These are phyloP conservation scores for Naematelia encephala DNA, from an alignment of 768 basidiomycete species.

Conservation along the genomic window DNA sequence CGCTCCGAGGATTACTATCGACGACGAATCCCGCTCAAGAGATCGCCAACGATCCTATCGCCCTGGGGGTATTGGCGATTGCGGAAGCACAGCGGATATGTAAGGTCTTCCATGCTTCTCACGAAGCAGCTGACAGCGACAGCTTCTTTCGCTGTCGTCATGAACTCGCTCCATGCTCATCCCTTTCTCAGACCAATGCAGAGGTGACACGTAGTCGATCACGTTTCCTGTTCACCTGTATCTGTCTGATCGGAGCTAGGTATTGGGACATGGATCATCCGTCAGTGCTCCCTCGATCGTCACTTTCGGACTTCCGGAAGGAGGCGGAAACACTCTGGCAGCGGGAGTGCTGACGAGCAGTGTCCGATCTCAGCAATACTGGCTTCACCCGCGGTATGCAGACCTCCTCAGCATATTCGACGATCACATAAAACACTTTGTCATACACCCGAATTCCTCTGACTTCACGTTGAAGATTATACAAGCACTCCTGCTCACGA, in stretches of 20 bases:
- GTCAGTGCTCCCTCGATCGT: neutral
- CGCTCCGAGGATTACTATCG: neutral
- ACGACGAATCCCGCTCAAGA: neutral
- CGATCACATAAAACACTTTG: neutral
- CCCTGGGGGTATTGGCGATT: neutral
- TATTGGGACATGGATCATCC: conserved; percentile 4
- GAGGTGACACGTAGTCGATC: neutral
- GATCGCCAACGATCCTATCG: neutral
- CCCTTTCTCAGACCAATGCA: neutral
- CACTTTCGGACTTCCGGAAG: no score
- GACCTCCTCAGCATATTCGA: neutral
- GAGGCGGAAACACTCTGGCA: no score
- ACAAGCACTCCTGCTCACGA: neutral
- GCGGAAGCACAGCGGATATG: neutral
- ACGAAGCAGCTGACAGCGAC: neutral
- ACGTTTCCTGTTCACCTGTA: conserved; percentile 1
- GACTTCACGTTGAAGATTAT: neutral
- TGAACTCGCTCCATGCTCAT: conserved; percentile 7
- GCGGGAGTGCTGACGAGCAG: neutral
- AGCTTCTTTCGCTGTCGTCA: conserved; percentile 1
- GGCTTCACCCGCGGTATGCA: conserved; percentile 2
- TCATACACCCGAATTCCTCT: neutral
- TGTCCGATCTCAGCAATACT: neutral
- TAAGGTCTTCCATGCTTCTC: neutral
- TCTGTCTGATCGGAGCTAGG: conserved; percentile 3